These are phyloP conservation scores for Tetraselmis striata DNA, from an alignment of 139 green algal genomes.

Conservation along the genomic window DNA sequence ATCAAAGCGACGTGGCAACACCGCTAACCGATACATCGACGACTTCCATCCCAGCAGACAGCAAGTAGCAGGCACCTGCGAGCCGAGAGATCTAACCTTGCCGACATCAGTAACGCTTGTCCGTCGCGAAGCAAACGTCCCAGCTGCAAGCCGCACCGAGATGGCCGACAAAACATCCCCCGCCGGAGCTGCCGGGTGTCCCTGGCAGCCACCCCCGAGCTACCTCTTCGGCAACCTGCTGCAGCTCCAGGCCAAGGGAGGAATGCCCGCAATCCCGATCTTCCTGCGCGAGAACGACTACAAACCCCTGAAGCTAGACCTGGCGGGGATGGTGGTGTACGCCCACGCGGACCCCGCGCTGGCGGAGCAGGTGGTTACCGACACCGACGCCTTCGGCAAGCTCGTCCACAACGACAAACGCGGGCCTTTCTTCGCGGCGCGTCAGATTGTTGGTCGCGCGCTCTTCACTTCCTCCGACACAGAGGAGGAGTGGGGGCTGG, in stretches of 20 bases:
- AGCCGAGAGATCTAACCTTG: too few species aligned
- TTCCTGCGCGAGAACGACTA: neutral
- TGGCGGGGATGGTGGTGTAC: neutral
- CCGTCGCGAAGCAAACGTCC: too few species aligned
- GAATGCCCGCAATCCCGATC: neutral
- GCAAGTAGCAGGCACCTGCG: too few species aligned
- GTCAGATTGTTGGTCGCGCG: neutral
- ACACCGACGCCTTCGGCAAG: neutral
- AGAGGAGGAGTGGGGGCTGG: slow-evolving; percentile 14
- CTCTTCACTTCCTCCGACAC: slow-evolving; percentile 17
- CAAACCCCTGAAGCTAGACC: neutral
- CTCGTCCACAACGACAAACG: neutral
- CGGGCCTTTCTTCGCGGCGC: neutral
- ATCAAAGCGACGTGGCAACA: too few species aligned
- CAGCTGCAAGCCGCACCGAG: too few species aligned
- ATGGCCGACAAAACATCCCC: neutral
- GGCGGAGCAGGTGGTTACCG: neutral
- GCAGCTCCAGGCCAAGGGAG: neutral
- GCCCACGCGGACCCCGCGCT: neutral
- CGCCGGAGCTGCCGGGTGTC: neutral
- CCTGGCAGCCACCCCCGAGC: neutral
- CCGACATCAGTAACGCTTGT: too few species aligned
- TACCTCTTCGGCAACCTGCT: neutral
- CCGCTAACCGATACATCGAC: too few species aligned
- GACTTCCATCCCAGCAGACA: too few species aligned